phyloP scores from a whole-genome alignment of 352 stramenopile species.

The Phytophthora boehmeriae region DNA sequence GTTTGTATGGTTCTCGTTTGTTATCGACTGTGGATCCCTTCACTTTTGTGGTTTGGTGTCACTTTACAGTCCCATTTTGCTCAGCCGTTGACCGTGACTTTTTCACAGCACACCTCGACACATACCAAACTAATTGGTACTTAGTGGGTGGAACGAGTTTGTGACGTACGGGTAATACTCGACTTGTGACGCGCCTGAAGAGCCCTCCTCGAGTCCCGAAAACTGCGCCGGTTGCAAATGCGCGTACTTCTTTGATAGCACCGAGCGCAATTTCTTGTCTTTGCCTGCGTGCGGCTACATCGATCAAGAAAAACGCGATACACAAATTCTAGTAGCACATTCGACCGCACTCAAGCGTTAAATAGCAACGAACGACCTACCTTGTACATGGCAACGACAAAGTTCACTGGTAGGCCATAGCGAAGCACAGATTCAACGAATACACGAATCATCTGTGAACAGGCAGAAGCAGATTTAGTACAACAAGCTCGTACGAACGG shows the following conservation, averaged over 20 bases:
- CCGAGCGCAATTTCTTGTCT: slow-evolving; percentile 82
- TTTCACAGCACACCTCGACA: slow-evolving; percentile 5
- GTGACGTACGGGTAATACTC: slow-evolving; percentile 88
- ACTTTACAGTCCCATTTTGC: slow-evolving; percentile 11
- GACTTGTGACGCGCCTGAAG: slow-evolving; percentile 55
- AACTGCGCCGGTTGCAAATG: slow-evolving; percentile 87
- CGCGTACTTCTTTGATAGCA: slow-evolving; percentile 87
- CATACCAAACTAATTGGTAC: slow-evolving; percentile 27
- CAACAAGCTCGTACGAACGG: background rate
- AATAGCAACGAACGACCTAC: slow-evolving; percentile 36
- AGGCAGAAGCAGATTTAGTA: slow-evolving; percentile 6
- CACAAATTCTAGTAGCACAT: background rate
- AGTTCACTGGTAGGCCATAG: slow-evolving; percentile 98
- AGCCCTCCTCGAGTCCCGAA: slow-evolving; percentile 74
- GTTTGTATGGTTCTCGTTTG: slow-evolving; percentile 23
- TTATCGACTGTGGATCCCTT: slow-evolving; percentile 15
- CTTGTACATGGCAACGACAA: slow-evolving; percentile 87
- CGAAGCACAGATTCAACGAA: slow-evolving; percentile 98
- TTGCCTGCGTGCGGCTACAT: slow-evolving; percentile 72
- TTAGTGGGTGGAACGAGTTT: slow-evolving; percentile 77
- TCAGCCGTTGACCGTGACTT: slow-evolving; percentile 12
- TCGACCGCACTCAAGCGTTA: too few relatives aligned
- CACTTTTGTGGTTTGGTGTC: too few relatives aligned
- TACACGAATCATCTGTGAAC: slow-evolving; percentile 87
- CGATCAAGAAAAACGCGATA: slow-evolving; percentile 10